Evolutionary conservation across 148 eudicot genomes (phyloP), one percentile per base, ranked within the genome.

Genomic region (Camellia lanceoleosa): DNA sequence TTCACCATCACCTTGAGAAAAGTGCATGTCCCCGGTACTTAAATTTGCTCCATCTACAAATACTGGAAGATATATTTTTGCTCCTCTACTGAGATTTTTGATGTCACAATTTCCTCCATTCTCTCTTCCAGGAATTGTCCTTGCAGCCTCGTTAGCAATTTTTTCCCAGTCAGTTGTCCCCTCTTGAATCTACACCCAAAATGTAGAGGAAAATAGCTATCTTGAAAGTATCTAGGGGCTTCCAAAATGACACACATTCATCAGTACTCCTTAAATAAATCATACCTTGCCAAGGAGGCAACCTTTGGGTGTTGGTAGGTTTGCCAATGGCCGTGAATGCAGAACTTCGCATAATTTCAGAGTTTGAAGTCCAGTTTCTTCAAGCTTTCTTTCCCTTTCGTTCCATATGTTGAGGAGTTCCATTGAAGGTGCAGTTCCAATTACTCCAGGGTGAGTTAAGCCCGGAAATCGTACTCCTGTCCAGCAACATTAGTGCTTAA

Each of bases 81-180:
- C 93, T 73, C 99, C 99, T 86, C 89, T 89, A 76, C 98, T 92
- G 13, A 95, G 93, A 83, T 95, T 95, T 80, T 95, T 95, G 68
- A 95, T 95, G 86, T 95, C 98, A 77, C 99, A 93, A 76, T 95
- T 95, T 67, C 99, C 99, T 80, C 99, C 99, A 82, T 93, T 95
- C 84, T 95, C 98, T 81, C 99, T 89, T 77, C 99, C 97, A 12
- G 99, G 99, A 78, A 95, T 89, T 63, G 99, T 95, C 84, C 98
- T 82, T 18, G 97, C 98, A 61, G 99, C 98, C 83, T 93, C 99
- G 5, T 10, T 78, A 8, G 95, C 97, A 30, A 93, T 89, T 82
- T 78, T 92, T 70, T 89, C 93, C 99, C 98, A 95, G 73, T 91
- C 93, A 70, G 90, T 79, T 76, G 83, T 87, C 23, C 91, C 91